phyloP scores from a whole-genome alignment of 805 yeast species.

The Metschnikowia sp. region DNA sequence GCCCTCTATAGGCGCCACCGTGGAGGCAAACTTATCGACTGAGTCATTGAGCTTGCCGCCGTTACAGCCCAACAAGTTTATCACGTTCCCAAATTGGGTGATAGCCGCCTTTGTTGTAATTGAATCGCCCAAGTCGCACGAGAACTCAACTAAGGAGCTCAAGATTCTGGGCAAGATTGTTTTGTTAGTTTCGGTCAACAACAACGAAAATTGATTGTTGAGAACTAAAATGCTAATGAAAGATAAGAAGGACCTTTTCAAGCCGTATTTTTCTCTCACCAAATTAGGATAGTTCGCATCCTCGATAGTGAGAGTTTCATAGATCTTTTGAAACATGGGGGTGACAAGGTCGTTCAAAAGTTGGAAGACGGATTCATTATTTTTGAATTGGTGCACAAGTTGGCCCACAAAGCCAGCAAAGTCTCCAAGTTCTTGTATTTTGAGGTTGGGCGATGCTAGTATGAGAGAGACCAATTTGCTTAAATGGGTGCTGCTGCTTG shows the following conservation, averaged over 20 bases:
- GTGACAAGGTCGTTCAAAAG: conserved; percentile 68
- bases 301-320: conserved; percentile 42
- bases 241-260: conserved; percentile 68
- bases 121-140: conserved; percentile 61
- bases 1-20: conserved; percentile 59
- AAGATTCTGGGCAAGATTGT: conserved; percentile 57
- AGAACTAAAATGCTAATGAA: conserved; percentile 67
- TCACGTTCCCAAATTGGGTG: conserved; percentile 61
- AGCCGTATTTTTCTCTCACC: conserved; percentile 56
- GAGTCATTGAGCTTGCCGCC: conserved; percentile 62
- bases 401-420: conserved; percentile 86
- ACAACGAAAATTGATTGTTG: conserved; percentile 75
- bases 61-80: conserved; percentile 58
- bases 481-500: conserved; percentile 44
- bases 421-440: conserved; percentile 66
- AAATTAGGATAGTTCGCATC: conserved; percentile 54
- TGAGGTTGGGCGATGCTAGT: conserved; percentile 53
- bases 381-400: conserved; percentile 71
- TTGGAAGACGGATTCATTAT: conserved; percentile 64
- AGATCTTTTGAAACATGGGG: conserved; percentile 69
- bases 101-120: conserved; percentile 66
- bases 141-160: conserved; percentile 60
- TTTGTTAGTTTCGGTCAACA: conserved; percentile 67
- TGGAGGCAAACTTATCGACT: conserved; percentile 49
- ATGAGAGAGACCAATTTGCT: conserved; percentile 66